Percentiles rank a stretch among this genome's conserved stretches.
These are phyloP conservation scores for Cantharellus anzutake DNA, from an alignment of 768 basidiomycete species.

Conservation along the genomic window DNA sequence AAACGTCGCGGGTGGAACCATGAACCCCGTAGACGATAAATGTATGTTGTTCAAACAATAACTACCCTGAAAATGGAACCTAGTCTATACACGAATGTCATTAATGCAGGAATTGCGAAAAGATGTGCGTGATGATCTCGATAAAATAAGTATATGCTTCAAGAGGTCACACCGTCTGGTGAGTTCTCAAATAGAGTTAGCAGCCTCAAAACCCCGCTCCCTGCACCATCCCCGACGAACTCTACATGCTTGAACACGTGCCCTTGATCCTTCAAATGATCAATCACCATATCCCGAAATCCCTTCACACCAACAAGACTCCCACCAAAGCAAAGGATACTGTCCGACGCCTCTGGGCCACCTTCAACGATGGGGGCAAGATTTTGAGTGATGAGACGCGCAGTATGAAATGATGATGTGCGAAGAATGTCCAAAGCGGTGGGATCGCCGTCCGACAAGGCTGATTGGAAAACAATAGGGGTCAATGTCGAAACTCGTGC, in stretches of 20 bases:
- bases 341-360: constrained; percentile 25
- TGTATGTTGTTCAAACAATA: no score
- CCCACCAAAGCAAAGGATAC: constrained; percentile 63
- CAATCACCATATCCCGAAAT: constrained; percentile 38
- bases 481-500: constrained; percentile 55
- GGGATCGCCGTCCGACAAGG: constrained; percentile 42
- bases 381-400: constrained; percentile 36
- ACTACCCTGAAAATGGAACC: no score
- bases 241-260: constrained; percentile 47
- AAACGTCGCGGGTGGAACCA: no score
- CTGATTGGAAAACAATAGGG: constrained; percentile 60
- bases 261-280: constrained; percentile 34
- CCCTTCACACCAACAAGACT: constrained; percentile 43
- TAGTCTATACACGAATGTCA: no score
- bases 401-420: constrained; percentile 33
- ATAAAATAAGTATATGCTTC: no score
- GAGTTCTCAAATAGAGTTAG: no score
- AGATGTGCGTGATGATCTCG: no score
- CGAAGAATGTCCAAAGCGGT: constrained; percentile 42
- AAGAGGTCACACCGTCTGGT: no score
- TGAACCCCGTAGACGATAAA: no score
- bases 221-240: constrained; percentile 51
- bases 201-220: constrained; percentile 25
- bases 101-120: no score
- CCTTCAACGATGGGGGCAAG: constrained; percentile 13